A percentile compares a stretch with the other conserved stretches of the same genome.
These are phyloP conservation scores for Neurospora sp. DNA, from an alignment of 495 filamentous ascomycete genomes.

Conservation along the genomic window DNA sequence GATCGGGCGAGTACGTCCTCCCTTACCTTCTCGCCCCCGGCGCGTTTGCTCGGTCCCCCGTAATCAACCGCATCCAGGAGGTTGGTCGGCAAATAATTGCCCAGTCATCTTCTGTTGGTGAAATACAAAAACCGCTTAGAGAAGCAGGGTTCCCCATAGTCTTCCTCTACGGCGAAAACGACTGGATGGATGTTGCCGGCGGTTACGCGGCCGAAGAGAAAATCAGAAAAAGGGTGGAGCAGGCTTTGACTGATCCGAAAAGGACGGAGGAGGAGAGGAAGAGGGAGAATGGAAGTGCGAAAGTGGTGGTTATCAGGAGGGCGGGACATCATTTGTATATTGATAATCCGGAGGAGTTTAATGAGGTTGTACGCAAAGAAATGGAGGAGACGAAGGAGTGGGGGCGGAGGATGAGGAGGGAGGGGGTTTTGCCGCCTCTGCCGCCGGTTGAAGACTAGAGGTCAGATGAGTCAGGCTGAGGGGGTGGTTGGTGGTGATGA, in stretches of 20 bases:
- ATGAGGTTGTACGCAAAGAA: constrained; percentile 61
- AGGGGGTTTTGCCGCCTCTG: background rate
- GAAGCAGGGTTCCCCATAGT: constrained; percentile 74
- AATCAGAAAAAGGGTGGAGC: constrained; percentile 55
- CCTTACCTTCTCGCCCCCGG: constrained; percentile 89
- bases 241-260: constrained; percentile 41
- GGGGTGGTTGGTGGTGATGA: background rate
- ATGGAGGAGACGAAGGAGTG: constrained; percentile 53
- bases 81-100: constrained; percentile 57
- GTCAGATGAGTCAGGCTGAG: background rate
- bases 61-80: constrained; percentile 79
- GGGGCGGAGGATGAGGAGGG: background rate
- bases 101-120: background rate
- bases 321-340: constrained; percentile 93
- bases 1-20: constrained; percentile 91
- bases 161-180: constrained; percentile 91
- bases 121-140: too few relatives aligned
- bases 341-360: constrained; percentile 85
- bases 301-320: constrained; percentile 70
- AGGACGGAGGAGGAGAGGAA: constrained; percentile 54
- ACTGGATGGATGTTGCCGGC: constrained; percentile 96
- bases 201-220: constrained; percentile 74
- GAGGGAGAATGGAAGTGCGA: constrained; percentile 67
- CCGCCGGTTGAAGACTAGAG: background rate
- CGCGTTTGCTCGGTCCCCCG: constrained; percentile 78